A percentile compares a stretch with the other conserved stretches of the same genome.
Conservation (phyloP, 805 yeast genomes). For the Kockiozyma suomiensis region DNA sequence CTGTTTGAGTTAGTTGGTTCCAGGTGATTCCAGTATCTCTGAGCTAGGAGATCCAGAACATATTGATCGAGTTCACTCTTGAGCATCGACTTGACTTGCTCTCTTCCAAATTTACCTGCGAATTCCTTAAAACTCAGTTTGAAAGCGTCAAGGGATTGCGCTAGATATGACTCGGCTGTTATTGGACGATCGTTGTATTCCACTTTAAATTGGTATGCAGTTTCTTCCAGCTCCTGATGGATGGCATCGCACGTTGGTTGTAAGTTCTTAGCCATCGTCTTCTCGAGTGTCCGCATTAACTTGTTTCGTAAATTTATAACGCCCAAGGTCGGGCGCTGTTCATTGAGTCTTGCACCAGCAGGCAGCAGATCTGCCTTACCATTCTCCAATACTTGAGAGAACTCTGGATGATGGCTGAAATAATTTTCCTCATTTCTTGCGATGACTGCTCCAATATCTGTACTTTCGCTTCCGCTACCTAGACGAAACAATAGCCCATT, state of each 20-base stretch:
- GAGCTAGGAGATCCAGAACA: slow-evolving; percentile 82
- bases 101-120: slow-evolving; percentile 77
- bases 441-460: slow-evolving; percentile 56
- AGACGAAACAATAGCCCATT: slow-evolving; percentile 18
- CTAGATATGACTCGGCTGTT: slow-evolving; percentile 92
- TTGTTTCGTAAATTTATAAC: slow-evolving; percentile 75
- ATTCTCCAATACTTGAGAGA: slow-evolving; percentile 37
- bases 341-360: background rate
- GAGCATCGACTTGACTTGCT: slow-evolving; percentile 74
- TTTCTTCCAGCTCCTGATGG: slow-evolving; percentile 89
- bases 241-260: slow-evolving; percentile 85
- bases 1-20: slow-evolving; percentile 35
- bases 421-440: slow-evolving; percentile 54
- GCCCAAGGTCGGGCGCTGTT: slow-evolving; percentile 55
- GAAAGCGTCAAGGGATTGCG: slow-evolving; percentile 84
- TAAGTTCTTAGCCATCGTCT: slow-evolving; percentile 84
- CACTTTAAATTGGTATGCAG: slow-evolving; percentile 89
- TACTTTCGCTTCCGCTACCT: slow-evolving; percentile 50
- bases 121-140: slow-evolving; percentile 86
- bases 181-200: slow-evolving; percentile 93
- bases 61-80: slow-evolving; percentile 86
- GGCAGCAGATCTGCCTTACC: background rate
- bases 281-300: slow-evolving; percentile 83
- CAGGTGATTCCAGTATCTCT: slow-evolving; percentile 87
- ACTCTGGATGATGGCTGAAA: slow-evolving; percentile 64